These are phyloP conservation scores for Chlorella sp. DNA, from an alignment of 139 green algal genomes.

Conservation along the genomic window DNA sequence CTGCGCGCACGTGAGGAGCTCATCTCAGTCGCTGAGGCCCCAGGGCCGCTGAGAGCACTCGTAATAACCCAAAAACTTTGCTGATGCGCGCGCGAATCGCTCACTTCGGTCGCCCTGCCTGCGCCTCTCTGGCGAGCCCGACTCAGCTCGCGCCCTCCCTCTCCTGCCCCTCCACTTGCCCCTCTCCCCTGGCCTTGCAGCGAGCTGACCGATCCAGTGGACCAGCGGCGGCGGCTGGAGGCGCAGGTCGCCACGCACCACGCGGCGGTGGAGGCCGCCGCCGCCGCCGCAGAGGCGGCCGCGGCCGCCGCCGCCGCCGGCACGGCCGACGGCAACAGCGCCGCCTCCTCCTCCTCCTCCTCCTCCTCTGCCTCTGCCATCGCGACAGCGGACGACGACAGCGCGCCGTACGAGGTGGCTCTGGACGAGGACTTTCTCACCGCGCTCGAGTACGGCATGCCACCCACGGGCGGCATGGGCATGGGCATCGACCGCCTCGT, in stretches of 20 bases:
- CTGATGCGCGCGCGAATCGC: no score
- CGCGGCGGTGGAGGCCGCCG: background rate
- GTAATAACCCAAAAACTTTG: no score
- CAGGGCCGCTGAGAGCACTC: no score
- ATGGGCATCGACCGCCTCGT: conserved; percentile 94
- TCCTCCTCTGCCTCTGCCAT: no score
- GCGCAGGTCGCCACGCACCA: conserved; percentile 65
- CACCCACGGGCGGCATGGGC: conserved; percentile 94
- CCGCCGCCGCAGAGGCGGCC: conserved; percentile 15
- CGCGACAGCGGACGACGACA: conserved; percentile 53
- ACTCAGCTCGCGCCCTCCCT: no score
- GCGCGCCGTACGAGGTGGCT: conserved; percentile 71
- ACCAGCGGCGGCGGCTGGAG: conserved; percentile 93
- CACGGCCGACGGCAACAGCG: background rate
- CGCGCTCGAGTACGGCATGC: conserved; percentile 97
- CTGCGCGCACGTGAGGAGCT: no score
- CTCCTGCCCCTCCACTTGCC: background rate
- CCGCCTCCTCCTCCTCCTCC: conserved; percentile 5
- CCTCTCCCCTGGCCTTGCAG: conserved; percentile 14
- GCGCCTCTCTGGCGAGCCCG: no score
- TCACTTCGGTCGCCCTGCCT: no score
- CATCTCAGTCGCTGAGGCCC: no score
- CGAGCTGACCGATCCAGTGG: conserved; percentile 96
- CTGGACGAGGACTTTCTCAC: conserved; percentile 98
- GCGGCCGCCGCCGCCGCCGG: conserved; percentile 9